These are phyloP conservation scores for Amphicarpaea edgeworthii DNA, from an alignment of 306 rosid genomes.

Conservation along the genomic window DNA sequence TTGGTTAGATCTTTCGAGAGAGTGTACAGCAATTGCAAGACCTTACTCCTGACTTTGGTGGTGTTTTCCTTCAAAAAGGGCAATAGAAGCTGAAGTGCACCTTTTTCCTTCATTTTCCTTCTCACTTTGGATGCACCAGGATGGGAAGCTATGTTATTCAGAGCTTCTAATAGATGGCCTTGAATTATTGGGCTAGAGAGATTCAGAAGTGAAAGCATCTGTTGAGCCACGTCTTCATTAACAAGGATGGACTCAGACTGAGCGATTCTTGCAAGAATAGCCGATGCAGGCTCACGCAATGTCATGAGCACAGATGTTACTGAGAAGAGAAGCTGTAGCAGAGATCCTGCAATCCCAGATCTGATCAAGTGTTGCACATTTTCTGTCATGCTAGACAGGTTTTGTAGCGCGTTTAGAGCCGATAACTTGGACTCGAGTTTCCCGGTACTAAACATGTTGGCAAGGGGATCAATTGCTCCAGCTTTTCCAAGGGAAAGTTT, in stretches of 20 bases:
- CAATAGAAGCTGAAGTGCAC: slow-evolving; percentile 81
- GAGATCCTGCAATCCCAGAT: slow-evolving; percentile 69
- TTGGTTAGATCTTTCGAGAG: slow-evolving; percentile 76
- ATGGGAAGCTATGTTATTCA: slow-evolving; percentile 77
- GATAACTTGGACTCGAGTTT: slow-evolving; percentile 93
- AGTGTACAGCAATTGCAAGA: slow-evolving; percentile 67
- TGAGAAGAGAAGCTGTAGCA: slow-evolving; percentile 91
- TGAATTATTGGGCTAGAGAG: slow-evolving; percentile 85
- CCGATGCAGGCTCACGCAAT: slow-evolving; percentile 89
- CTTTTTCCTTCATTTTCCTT: slow-evolving; percentile 76
- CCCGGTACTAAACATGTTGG: slow-evolving; percentile 69
- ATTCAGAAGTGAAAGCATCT: slow-evolving; percentile 87
- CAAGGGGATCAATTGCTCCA: slow-evolving; percentile 85
- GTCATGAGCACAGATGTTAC: slow-evolving; percentile 95
- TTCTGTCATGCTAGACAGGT: slow-evolving; percentile 66
- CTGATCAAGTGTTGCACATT: slow-evolving; percentile 67
- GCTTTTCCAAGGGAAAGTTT: slow-evolving; percentile 78
- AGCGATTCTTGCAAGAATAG: slow-evolving; percentile 86
- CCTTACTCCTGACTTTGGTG: slow-evolving; percentile 58
- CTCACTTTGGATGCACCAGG: slow-evolving; percentile 67
- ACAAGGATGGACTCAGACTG: slow-evolving; percentile 73
- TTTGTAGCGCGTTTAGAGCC: slow-evolving; percentile 85
- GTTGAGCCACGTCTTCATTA: slow-evolving; percentile 72
- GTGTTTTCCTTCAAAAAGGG: slow-evolving; percentile 75
- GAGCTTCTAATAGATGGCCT: slow-evolving; percentile 78